Conservation (phyloP, 257 asterid genomes). For the Scutellaria baicalensis region DNA sequence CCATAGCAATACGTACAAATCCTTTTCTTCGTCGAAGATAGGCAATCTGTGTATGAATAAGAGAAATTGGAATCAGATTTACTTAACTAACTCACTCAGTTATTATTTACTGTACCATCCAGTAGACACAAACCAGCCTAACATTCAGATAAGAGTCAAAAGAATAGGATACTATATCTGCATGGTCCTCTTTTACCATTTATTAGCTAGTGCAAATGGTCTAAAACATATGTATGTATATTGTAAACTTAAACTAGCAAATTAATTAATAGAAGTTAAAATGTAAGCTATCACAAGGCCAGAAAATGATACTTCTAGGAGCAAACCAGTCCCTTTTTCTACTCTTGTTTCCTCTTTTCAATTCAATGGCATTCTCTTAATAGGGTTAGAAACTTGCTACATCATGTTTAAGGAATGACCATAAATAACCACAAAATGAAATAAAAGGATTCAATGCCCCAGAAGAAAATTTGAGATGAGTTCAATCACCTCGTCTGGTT, state of each 20-base stretch:
- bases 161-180: background rate
- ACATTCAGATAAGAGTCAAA: background rate
- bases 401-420: background rate
- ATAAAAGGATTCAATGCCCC: background rate
- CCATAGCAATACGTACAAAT: constrained; percentile 83
- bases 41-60: constrained; percentile 44
- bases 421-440: background rate
- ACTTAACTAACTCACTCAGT: background rate
- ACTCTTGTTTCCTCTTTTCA: background rate
- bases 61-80: background rate
- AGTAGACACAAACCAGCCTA: background rate
- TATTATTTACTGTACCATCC: background rate
- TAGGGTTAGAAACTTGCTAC: background rate
- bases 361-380: background rate
- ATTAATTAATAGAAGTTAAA: background rate
- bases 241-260: background rate
- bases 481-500: background rate
- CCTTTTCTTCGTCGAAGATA: constrained; percentile 67
- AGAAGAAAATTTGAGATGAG: background rate
- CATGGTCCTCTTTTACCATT: background rate
- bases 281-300: background rate
- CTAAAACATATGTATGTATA: background rate
- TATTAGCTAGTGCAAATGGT: constrained; percentile 1
- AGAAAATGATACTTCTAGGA: background rate
- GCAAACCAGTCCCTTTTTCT: background rate